Evolutionary conservation across 2,329 filamentous ascomycete species (phyloP).

Genomic region (Monilinia polystroma): DNA sequence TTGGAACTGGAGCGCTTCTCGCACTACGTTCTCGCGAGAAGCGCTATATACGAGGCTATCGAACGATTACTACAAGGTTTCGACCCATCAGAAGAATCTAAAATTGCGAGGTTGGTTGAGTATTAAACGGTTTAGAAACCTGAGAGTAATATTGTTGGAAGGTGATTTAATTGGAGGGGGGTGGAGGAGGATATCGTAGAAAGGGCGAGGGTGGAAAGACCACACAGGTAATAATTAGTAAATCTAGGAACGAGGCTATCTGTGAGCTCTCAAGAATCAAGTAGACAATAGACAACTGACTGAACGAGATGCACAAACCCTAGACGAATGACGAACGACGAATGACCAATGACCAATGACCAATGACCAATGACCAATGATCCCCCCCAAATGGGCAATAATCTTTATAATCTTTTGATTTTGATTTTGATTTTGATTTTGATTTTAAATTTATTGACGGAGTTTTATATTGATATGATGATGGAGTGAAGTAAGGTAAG

Average conservation of each 20-base stretch:
- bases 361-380: too few relatives aligned
- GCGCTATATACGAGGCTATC: constrained; percentile 39
- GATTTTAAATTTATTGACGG: not conserved
- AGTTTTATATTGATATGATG: not conserved
- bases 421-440: too few relatives aligned
- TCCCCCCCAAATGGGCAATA: not conserved
- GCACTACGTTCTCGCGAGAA: constrained; percentile 38
- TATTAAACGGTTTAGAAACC: not conserved
- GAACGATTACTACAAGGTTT: constrained; percentile 32
- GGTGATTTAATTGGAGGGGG: not conserved
- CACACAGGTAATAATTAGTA: constrained; percentile 19
- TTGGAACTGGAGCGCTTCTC: constrained; percentile 37
- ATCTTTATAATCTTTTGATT: too few relatives aligned
- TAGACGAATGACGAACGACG: not conserved
- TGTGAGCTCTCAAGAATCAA: constrained; percentile 4
- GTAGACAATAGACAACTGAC: too few relatives aligned
- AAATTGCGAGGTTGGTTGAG: not conserved
- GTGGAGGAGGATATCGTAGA: not conserved
- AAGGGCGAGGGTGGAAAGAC: constrained; percentile 2
- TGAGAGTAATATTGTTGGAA: not conserved
- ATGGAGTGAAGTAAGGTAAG: not conserved
- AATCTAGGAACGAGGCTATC: constrained; percentile 18
- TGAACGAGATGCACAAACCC: constrained; percentile 2
- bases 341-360: too few relatives aligned
- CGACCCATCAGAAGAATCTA: constrained; percentile 38